Evolutionary conservation across 495 filamentous ascomycete species (phyloP), one percentile per base, ranked within the genome.

Genomic region (Talaromyces borbonicus): DNA sequence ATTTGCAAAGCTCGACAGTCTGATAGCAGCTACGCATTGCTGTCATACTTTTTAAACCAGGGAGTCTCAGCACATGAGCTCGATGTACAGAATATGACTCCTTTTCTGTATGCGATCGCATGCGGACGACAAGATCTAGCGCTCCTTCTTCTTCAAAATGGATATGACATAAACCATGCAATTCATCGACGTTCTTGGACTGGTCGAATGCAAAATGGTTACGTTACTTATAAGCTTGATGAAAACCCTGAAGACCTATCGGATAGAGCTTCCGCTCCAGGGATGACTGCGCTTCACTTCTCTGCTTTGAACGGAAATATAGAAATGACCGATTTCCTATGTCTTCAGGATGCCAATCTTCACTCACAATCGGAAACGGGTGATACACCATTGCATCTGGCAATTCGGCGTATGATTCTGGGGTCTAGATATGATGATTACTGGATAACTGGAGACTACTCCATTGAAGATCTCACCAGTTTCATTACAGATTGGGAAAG

Each of bases 401-500:
- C 39, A 27, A 43, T 43, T 29, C 39, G 39, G 15, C 23, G 25
- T 14, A 29, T 1, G 14, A 15, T 15, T 43, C 22, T 43, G 20
- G 22, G 39, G 39, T 27, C 8, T 6, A 9, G 23, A 43, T 43
- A 26, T 25, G 14, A 26, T 7, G 39, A 29, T 29, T 27, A 26
- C 39, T 43, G 39, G 39, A 23, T 15, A 18, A 43, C 8, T 43
- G 39, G 25, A 27, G 6, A 3, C 12, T 48, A 52, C 20, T 12
- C 26, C 12, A 31, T 49, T 25, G 41, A 52, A 47, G 20, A 40
- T n/a, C 30, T 53, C 30, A 36, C 24, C 3, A 43, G 42, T 12
- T 31, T 51, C 5, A 51, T 51, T 40, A 51, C 43, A 2, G 49
- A 51, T 14, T 26, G 38, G 37, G 45, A 35, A 43, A 41, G 49